Base-by-base conservation (phyloP, 345 rosid species). In the Turritis glabra region DNA sequence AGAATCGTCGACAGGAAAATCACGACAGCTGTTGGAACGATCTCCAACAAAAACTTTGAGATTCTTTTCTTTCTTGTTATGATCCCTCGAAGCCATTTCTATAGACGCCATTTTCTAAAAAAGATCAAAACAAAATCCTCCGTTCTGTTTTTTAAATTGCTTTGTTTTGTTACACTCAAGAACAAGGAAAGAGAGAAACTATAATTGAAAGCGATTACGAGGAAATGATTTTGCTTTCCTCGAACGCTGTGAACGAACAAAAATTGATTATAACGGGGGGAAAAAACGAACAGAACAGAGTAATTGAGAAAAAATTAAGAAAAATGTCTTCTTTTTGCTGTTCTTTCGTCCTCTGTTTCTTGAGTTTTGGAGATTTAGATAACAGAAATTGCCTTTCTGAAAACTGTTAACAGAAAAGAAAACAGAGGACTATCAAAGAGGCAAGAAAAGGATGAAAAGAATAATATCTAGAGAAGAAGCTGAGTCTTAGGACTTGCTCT, bases 41-140 rank as follows among this genome's bases (percentile, higher is more conserved):
- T 83, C 94, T 60, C 84, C 64, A 2, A 81, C 84, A 72, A 88
- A 53, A n/a, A 75, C 84, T 30, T 84, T 77, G 25, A 86, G 83
- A 73, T 86, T 80, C 71, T 72, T 87, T 57, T 85, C 78, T 8
- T 59, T 80, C 55, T 83, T 41, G 78, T 81, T 80, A 19, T 0
- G 35, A 53, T 32, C 32, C 62, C 30, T 51, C 32, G 91, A 76
- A 57, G 65, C 85, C 33, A 88, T 77, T 84, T 88, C 88, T 7
- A 88, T 84, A 57, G 82, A 85, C 19, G 87, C 87, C 94, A 92
- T 90, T n/a, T 19, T 25, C 12, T 33, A 29, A 12, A 5, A 8
- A 37, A 67, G 30, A 25, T 3, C 26, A 65, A 19, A 25, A 60
- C 18, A 11, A 57, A 29, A 50, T 5, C 48, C 18, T 22, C 15